These are phyloP conservation scores for Venturia carpophila DNA, from an alignment of 2,329 filamentous ascomycete species.

Conservation along the genomic window DNA sequence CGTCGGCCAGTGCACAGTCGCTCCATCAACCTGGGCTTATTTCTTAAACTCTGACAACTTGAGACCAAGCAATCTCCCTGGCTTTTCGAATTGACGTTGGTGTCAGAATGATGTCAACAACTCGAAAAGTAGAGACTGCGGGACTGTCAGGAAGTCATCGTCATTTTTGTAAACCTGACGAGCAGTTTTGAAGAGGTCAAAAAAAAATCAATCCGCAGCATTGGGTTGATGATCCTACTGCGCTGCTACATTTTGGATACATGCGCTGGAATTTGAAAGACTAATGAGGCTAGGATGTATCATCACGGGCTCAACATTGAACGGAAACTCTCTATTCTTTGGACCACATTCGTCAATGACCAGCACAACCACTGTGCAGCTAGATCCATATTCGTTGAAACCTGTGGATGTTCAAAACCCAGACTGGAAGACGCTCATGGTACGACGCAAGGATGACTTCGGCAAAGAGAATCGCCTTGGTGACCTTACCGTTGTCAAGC, in stretches of 20 bases:
- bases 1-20: neutral
- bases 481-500: slow-evolving; percentile 41
- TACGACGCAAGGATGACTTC: slow-evolving; percentile 35
- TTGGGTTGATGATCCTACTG: neutral
- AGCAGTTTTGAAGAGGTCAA: neutral
- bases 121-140: neutral
- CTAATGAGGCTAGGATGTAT: neutral
- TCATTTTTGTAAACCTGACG: neutral
- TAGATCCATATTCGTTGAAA: slow-evolving; percentile 14
- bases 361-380: slow-evolving; percentile 30
- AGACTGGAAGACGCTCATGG: slow-evolving; percentile 36
- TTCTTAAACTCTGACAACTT: neutral
- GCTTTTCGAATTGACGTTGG: neutral
- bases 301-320: slow-evolving; percentile 20
- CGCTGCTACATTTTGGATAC: neutral
- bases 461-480: slow-evolving; percentile 44
- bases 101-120: neutral
- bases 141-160: neutral
- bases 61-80: neutral
- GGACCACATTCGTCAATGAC: slow-evolving; percentile 26
- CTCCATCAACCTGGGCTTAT: neutral
- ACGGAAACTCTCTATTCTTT: slow-evolving; percentile 16
- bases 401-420: slow-evolving; percentile 21
- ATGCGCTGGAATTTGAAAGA: neutral
- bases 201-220: neutral